A percentile compares a stretch with the other conserved stretches of the same genome.
Evolutionary conservation across 2,329 filamentous ascomycete species (phyloP).

Genomic region (Kalmusia sp.): DNA sequence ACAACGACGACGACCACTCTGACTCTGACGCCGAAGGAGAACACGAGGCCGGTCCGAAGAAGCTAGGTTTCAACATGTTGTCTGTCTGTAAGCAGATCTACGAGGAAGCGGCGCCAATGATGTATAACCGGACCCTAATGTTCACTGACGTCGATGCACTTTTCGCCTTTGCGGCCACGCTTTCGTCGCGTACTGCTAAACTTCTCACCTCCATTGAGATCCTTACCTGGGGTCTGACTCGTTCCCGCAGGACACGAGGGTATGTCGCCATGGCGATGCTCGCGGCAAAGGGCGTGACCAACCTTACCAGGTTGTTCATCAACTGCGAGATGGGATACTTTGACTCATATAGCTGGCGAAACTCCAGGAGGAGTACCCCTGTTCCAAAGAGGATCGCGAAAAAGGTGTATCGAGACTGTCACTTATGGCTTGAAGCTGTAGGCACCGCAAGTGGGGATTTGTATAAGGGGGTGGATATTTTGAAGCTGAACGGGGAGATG

Average conservation of each 20-base stretch:
- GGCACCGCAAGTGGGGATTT: slow-evolving; percentile 9
- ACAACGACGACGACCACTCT: background rate
- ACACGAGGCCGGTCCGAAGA: slow-evolving; percentile 2
- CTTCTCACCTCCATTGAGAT: slow-evolving; percentile 22
- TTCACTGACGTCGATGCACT: slow-evolving; percentile 18
- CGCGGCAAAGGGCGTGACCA: slow-evolving; percentile 20
- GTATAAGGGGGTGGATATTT: slow-evolving; percentile 13
- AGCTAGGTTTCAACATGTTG: slow-evolving; percentile 10
- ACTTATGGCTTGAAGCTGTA: slow-evolving; percentile 25
- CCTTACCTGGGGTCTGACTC: slow-evolving; percentile 14
- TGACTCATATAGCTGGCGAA: background rate
- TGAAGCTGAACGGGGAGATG: slow-evolving; percentile 5
- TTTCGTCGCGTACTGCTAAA: slow-evolving; percentile 21
- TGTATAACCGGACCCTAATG: slow-evolving; percentile 17
- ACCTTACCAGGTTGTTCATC: slow-evolving; percentile 17
- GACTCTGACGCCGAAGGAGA: slow-evolving; percentile 4
- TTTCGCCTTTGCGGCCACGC: slow-evolving; percentile 15
- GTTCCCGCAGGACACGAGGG: slow-evolving; percentile 17
- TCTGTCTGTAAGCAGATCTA: slow-evolving; percentile 14
- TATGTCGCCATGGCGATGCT: slow-evolving; percentile 25
- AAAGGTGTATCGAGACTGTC: slow-evolving; percentile 26
- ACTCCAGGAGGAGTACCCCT: background rate
- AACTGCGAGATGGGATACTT: slow-evolving; percentile 12
- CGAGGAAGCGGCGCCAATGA: slow-evolving; percentile 17
- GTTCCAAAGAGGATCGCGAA: slow-evolving; percentile 19